These are phyloP conservation scores for Salix exigua DNA, from an alignment of 345 rosid genomes.

Conservation along the genomic window DNA sequence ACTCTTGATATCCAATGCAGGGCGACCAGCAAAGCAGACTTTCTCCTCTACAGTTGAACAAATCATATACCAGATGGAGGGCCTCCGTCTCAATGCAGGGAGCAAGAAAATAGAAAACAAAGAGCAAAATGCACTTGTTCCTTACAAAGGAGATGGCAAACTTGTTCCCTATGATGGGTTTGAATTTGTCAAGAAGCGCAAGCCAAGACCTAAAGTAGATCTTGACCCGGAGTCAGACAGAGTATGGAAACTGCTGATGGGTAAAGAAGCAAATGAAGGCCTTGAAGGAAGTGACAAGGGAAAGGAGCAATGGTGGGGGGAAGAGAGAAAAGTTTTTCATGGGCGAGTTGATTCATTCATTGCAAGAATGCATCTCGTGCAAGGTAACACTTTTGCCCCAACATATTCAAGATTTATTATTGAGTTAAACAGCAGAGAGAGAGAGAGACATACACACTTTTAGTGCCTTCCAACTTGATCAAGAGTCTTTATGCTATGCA, in stretches of 20 bases:
- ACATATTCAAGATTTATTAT: neutral
- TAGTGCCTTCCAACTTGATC: neutral
- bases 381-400: conserved; percentile 47
- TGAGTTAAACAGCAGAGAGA: neutral
- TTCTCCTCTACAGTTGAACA: conserved; percentile 35
- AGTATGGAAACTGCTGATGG: conserved; percentile 84
- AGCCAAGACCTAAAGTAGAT: conserved; percentile 80
- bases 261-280: conserved; percentile 57
- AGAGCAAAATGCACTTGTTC: conserved; percentile 59
- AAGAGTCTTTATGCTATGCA: neutral
- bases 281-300: conserved; percentile 42
- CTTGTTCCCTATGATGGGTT: conserved; percentile 53
- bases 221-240: conserved; percentile 83
- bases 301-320: conserved; percentile 78
- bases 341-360: conserved; percentile 86
- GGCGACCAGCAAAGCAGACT: conserved; percentile 28
- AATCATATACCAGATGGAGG: conserved; percentile 40
- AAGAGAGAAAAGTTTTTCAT: conserved; percentile 67
- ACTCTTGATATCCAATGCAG: conserved; percentile 31
- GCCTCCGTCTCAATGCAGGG: conserved; percentile 40
- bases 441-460: neutral
- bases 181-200: conserved; percentile 45
- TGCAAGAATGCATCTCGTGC: conserved; percentile 92
- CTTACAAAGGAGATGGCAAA: conserved; percentile 52
- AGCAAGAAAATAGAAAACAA: conserved; percentile 24